These are phyloP conservation scores for Kregervanrija fluxuum DNA, from an alignment of 805 yeast genomes.

Conservation along the genomic window DNA sequence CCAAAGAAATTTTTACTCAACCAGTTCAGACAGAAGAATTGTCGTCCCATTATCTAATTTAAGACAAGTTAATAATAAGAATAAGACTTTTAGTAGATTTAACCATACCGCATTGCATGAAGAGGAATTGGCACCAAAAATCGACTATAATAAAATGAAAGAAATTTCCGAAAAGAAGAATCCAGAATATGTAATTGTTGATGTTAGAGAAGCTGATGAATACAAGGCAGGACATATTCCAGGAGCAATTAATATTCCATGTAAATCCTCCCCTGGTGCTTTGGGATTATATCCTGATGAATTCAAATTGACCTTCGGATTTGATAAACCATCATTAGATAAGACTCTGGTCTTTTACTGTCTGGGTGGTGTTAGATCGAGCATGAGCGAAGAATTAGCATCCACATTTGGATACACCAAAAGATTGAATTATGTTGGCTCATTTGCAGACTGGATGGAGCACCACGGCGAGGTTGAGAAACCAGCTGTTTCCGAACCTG, in stretches of 20 bases:
- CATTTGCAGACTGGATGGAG: constrained; percentile 76
- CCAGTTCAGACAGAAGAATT: too few species aligned
- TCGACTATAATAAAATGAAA: constrained; percentile 28
- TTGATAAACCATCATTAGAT: constrained; percentile 65
- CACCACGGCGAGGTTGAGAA: constrained; percentile 30
- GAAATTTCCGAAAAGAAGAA: constrained; percentile 37
- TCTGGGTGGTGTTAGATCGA: constrained; percentile 84
- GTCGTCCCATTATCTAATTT: too few species aligned
- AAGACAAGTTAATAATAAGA: too few species aligned
- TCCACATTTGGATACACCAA: constrained; percentile 79
- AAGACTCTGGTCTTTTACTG: constrained; percentile 85
- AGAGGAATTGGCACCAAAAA: constrained; percentile 19
- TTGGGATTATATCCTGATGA: constrained; percentile 72
- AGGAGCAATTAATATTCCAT: constrained; percentile 79
- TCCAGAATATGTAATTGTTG: constrained; percentile 56
- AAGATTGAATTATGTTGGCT: constrained; percentile 82
- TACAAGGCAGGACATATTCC: constrained; percentile 69
- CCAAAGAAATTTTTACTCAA: too few species aligned
- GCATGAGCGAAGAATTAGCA: constrained; percentile 88
- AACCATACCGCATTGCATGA: too few species aligned
- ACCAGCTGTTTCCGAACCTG: constrained; percentile 7
- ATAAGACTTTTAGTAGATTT: too few species aligned
- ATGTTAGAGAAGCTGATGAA: constrained; percentile 91
- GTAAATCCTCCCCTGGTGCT: constrained; percentile 89
- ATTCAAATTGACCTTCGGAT: constrained; percentile 73